Evolutionary conservation across 495 filamentous ascomycete species (phyloP).

Genomic region (Trichocladium uniseriatum): DNA sequence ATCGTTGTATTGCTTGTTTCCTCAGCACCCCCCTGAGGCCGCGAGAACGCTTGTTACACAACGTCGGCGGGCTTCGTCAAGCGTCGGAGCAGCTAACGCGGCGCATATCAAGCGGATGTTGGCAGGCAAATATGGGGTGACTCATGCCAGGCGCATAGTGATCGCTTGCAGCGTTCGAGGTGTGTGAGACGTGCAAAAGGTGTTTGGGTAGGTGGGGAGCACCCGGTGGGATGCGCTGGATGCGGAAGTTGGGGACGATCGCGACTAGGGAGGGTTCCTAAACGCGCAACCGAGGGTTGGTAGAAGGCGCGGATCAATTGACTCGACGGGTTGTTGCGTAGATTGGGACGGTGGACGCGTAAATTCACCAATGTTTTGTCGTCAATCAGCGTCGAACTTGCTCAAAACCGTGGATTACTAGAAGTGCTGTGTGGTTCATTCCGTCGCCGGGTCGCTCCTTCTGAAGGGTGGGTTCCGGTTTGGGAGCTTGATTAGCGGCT

Average conservation of each 20-base stretch:
- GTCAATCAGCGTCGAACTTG: neutral
- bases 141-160: constrained; percentile 19
- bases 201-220: neutral
- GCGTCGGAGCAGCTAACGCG: constrained; percentile 9
- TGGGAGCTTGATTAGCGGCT: neutral
- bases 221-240: constrained; percentile 8
- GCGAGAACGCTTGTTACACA: neutral
- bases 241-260: neutral
- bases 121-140: neutral
- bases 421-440: neutral
- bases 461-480: neutral
- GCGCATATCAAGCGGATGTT: constrained; percentile 14
- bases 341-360: neutral
- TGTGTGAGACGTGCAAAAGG: neutral
- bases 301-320: neutral
- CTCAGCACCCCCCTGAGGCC: neutral
- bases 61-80: constrained; percentile 14
- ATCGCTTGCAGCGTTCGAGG: neutral
- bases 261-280: neutral
- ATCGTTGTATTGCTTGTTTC: constrained; percentile 22
- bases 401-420: neutral
- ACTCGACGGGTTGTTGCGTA: neutral
- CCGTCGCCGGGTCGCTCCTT: neutral
- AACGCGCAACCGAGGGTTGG: constrained; percentile 5
- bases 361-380: neutral